Conservation (phyloP, 345 rosid genomes). For the Dipteronia sinensis region DNA sequence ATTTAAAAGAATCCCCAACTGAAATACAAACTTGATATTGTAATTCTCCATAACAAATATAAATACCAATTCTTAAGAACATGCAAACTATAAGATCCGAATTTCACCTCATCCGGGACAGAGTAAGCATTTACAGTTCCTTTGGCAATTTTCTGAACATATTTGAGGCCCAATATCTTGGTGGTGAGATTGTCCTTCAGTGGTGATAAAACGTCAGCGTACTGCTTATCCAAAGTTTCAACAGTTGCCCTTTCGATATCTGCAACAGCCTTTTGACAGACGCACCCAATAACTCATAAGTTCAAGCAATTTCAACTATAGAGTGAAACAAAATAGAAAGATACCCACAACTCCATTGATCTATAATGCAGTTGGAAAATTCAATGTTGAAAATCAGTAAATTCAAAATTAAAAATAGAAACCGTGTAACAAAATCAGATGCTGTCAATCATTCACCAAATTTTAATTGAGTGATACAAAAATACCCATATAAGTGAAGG, state of each 20-base stretch:
- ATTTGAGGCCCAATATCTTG: slow-evolving; percentile 78
- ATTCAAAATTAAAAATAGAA: too few relatives aligned
- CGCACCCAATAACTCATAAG: slow-evolving; percentile 11
- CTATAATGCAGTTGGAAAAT: background rate
- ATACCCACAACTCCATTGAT: background rate
- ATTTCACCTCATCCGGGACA: slow-evolving; percentile 78
- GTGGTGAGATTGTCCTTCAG: slow-evolving; percentile 69
- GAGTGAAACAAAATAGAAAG: slow-evolving; percentile 7
- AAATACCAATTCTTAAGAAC: slow-evolving; percentile 4
- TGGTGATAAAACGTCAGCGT: slow-evolving; percentile 79
- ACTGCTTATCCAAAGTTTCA: slow-evolving; percentile 86
- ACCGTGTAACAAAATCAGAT: background rate
- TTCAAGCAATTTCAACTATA: background rate
- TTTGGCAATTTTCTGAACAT: slow-evolving; percentile 82
- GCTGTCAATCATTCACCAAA: background rate
- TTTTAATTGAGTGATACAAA: background rate
- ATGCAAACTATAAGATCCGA: slow-evolving; percentile 12
- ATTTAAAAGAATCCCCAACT: slow-evolving; percentile 89
- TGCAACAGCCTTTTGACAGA: slow-evolving; percentile 67
- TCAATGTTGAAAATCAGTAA: background rate
- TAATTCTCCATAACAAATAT: slow-evolving; percentile 5
- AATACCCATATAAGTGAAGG: background rate
- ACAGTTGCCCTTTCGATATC: slow-evolving; percentile 82
- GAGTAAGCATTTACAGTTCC: slow-evolving; percentile 62
- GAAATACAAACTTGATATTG: slow-evolving; percentile 22